Percentiles rank a stretch among this genome's conserved stretches.
phyloP scores from a whole-genome alignment of 805 yeast genomes.

The Kluyveromyces siamensis region DNA sequence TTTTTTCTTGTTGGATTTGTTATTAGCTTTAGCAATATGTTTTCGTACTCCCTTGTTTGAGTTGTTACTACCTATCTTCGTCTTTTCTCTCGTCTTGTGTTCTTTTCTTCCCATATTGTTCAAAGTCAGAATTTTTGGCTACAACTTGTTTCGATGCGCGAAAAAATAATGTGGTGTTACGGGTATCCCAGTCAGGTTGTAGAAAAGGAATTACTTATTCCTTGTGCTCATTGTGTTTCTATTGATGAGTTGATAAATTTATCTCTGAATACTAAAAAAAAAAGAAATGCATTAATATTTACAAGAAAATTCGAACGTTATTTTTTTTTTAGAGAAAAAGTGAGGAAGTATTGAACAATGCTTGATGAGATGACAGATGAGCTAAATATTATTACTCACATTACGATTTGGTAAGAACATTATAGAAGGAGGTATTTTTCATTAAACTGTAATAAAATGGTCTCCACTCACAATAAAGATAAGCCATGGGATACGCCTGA shows the following conservation, averaged over 20 bases:
- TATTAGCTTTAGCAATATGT: conserved; percentile 4
- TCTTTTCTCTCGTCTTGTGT: not conserved
- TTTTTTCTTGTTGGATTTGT: conserved; percentile 1
- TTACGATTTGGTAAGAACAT: not conserved
- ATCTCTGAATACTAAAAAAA: too few relatives aligned
- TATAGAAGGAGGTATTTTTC: not conserved
- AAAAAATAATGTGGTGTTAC: too few relatives aligned
- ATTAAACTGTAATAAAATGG: conserved; percentile 40
- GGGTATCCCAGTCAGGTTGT: too few relatives aligned
- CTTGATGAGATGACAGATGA: not conserved
- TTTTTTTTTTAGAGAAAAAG: conserved; percentile 4
- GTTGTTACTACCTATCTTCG: not conserved
- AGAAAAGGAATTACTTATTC: too few relatives aligned
- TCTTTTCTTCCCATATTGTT: conserved; percentile 3
- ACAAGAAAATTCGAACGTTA: not conserved
- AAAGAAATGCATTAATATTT: not conserved
- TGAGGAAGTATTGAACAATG: not conserved
- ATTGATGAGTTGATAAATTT: too few relatives aligned
- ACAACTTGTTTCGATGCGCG: not conserved
- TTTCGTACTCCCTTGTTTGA: conserved; percentile 2
- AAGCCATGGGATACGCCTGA: conserved; percentile 98
- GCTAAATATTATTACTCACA: not conserved
- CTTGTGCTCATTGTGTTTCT: too few relatives aligned
- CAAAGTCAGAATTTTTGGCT: not conserved
- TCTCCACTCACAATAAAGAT: conserved; percentile 85